phyloP scores from a whole-genome alignment of 2,329 filamentous ascomycete genomes.

The Neonectria ditissima region DNA sequence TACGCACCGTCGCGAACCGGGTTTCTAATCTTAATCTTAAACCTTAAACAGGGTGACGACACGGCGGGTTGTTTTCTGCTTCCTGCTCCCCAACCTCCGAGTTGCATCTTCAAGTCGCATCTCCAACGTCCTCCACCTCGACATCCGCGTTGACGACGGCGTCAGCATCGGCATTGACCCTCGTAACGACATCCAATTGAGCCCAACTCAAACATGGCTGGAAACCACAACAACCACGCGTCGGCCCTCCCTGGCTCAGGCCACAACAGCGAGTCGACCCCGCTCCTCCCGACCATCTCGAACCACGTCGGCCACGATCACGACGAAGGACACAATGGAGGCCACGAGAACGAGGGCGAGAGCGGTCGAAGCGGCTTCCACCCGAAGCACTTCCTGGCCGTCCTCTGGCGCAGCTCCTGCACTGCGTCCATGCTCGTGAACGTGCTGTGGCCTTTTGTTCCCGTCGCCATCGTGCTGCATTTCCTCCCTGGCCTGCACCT shows the following conservation, averaged over 20 bases:
- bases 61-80: neutral
- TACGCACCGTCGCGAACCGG: too few relatives aligned
- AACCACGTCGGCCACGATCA: slow-evolving; percentile 29
- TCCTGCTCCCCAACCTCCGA: neutral
- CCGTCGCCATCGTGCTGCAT: slow-evolving; percentile 58
- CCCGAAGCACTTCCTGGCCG: slow-evolving; percentile 54
- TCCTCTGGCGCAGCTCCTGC: slow-evolving; percentile 58
- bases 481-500: slow-evolving; percentile 50
- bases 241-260: neutral
- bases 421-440: slow-evolving; percentile 60
- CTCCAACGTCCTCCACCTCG: neutral
- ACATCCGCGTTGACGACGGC: neutral
- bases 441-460: slow-evolving; percentile 62
- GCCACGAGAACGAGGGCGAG: slow-evolving; percentile 54
- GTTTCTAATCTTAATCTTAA: neutral
- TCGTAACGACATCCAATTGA: neutral
- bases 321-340: slow-evolving; percentile 16
- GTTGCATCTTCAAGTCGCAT: neutral
- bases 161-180: neutral
- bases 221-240: neutral
- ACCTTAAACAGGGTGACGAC: neutral
- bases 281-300: slow-evolving; percentile 45
- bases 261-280: slow-evolving; percentile 34
- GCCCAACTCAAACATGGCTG: neutral
- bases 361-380: slow-evolving; percentile 59